Conservation (phyloP, 2,329 filamentous ascomycete species). For the Hawksworthiomyces lignivorus region DNA sequence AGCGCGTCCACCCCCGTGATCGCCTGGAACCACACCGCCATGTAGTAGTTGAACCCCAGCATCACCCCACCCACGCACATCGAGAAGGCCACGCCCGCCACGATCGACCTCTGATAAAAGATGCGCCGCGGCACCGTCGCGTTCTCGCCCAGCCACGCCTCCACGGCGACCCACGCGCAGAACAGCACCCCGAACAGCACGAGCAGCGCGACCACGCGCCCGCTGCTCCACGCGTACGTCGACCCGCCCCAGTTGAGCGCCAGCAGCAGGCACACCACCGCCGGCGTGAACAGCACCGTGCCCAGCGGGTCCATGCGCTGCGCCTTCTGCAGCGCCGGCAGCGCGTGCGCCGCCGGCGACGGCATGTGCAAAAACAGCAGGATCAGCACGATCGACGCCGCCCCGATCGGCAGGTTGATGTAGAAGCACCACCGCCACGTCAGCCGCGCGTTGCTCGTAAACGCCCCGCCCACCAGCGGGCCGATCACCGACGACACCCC, state of each 20-base stretch:
- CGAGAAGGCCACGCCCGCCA: neutral
- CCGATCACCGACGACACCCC: constrained; percentile 25
- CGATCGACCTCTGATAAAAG: constrained; percentile 25
- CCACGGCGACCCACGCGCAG: constrained; percentile 23
- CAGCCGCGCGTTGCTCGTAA: constrained; percentile 17
- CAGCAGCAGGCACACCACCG: constrained; percentile 33
- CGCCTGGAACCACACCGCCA: constrained; percentile 34
- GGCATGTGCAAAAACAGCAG: constrained; percentile 9
- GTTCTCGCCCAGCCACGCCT: constrained; percentile 25
- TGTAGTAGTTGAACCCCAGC: constrained; percentile 6
- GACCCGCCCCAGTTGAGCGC: constrained; percentile 35
- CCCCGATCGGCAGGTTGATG: constrained; percentile 15
- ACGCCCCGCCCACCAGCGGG: constrained; percentile 13
- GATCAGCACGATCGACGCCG: constrained; percentile 17
- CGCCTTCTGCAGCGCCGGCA: constrained; percentile 22
- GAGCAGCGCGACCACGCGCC: constrained; percentile 26
- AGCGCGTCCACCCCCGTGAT: constrained; percentile 30
- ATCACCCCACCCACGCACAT: neutral
- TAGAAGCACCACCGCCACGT: constrained; percentile 19
- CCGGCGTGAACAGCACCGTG: constrained; percentile 9
- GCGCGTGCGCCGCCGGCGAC: neutral
- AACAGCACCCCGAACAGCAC: constrained; percentile 24
- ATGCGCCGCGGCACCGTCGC: constrained; percentile 34
- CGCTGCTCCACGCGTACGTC: constrained; percentile 13
- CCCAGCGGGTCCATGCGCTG: constrained; percentile 9